Percentiles rank a stretch among this genome's conserved stretches.
Evolutionary conservation across 192 early-diverging fungal genomes (phyloP).

Genomic region (Entomortierella chlamydospora): DNA sequence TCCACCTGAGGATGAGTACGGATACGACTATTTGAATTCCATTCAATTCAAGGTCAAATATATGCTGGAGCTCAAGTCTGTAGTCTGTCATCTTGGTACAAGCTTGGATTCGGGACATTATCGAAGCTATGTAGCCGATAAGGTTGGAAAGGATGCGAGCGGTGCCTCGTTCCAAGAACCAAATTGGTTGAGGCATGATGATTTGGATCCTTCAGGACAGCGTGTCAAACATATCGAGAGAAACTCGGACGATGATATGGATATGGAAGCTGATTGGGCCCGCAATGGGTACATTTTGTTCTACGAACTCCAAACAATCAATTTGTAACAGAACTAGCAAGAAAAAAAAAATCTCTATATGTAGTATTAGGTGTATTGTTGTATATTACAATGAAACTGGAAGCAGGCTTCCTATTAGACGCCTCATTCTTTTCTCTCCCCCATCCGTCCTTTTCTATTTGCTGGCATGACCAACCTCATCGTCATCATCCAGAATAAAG

Average conservation of each 20-base stretch:
- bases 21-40: conserved; percentile 18
- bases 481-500: conserved; percentile 40
- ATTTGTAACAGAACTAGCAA: not conserved
- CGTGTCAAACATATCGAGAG: conserved; percentile 51
- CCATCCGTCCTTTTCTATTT: not conserved
- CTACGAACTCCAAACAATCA: conserved; percentile 67
- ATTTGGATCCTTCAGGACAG: conserved; percentile 64
- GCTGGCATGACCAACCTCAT: not conserved
- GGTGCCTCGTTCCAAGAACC: conserved; percentile 40
- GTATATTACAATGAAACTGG: not conserved
- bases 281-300: conserved; percentile 73
- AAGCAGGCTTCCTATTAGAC: not conserved
- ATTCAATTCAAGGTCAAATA: conserved; percentile 60
- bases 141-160: conserved; percentile 6
- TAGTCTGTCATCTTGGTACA: conserved; percentile 68
- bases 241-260: conserved; percentile 36
- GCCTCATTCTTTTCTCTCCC: no score
- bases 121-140: conserved; percentile 57
- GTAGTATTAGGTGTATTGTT: not conserved
- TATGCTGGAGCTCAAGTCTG: conserved; percentile 63
- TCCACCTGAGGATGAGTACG: conserved; percentile 18
- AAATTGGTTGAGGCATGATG: conserved; percentile 68
- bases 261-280: conserved; percentile 53
- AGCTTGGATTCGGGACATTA: conserved; percentile 64
- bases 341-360: conserved; percentile 1